Evolutionary conservation across 2,329 filamentous ascomycete genomes (phyloP).

Genomic region (Shiraia sp.): DNA sequence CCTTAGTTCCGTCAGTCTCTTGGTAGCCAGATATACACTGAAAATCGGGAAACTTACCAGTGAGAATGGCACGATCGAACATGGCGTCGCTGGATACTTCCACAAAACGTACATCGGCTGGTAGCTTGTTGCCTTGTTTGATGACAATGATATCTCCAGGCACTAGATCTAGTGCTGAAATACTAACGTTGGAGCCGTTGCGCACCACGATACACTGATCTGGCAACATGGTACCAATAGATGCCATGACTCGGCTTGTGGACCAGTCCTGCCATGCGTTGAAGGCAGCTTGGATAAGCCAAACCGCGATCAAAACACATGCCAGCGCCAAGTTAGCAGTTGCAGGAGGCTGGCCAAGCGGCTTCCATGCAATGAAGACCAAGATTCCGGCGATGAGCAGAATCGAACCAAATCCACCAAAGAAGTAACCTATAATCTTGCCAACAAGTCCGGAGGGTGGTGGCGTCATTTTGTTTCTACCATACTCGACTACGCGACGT

Average conservation of each 20-base stretch:
- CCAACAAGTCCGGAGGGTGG: constrained; percentile 64
- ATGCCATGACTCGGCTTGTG: constrained; percentile 75
- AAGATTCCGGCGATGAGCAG: constrained; percentile 70
- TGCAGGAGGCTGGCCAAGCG: constrained; percentile 72
- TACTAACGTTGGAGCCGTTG: constrained; percentile 56
- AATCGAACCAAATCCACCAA: constrained; percentile 75
- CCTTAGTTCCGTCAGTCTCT: constrained; percentile 47
- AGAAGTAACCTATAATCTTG: constrained; percentile 70
- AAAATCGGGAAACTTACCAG: constrained; percentile 50
- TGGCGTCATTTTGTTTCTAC: constrained; percentile 68
- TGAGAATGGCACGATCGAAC: constrained; percentile 75
- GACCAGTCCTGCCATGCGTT: constrained; percentile 74
- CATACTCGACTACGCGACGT: constrained; percentile 62
- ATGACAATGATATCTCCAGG: constrained; percentile 72
- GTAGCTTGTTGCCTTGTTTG: constrained; percentile 73
- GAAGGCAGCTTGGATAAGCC: constrained; percentile 58
- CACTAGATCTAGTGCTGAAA: constrained; percentile 65
- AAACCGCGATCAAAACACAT: constrained; percentile 73
- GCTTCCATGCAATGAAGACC: constrained; percentile 77
- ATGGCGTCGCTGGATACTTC: constrained; percentile 70
- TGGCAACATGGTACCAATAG: constrained; percentile 79
- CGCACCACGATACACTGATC: constrained; percentile 70
- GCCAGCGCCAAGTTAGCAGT: constrained; percentile 72
- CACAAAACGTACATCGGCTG: constrained; percentile 72
- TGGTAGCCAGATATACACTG: not conserved